phyloP scores from a whole-genome alignment of 2,329 filamentous ascomycete species.

The Stemphylium vesicarium region DNA sequence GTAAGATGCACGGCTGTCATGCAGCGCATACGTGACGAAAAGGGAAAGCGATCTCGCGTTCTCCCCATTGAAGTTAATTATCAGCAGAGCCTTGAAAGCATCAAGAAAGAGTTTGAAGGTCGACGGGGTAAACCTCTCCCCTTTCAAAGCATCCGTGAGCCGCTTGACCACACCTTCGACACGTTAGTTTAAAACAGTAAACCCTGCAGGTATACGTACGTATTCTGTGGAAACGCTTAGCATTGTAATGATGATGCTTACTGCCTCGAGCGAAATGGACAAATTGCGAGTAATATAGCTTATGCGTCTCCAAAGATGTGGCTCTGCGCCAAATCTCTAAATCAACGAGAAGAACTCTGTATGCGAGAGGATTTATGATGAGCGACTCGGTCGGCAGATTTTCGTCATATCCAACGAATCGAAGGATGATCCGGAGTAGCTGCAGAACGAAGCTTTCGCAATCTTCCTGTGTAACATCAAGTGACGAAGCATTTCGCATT shows the following conservation, averaged over 20 bases:
- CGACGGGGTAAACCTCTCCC: constrained; percentile 74
- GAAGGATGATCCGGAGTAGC: constrained; percentile 77
- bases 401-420: constrained; percentile 88
- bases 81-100: constrained; percentile 80
- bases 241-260: constrained; percentile 91
- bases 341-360: constrained; percentile 89
- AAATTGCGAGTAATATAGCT: constrained; percentile 93
- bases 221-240: constrained; percentile 85
- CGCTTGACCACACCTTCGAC: constrained; percentile 81
- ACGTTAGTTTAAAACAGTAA: constrained; percentile 24
- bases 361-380: constrained; percentile 94
- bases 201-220: constrained; percentile 62
- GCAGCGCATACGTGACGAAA: constrained; percentile 91
- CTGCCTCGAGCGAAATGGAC: constrained; percentile 85
- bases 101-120: constrained; percentile 77
- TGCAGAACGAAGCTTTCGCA: constrained; percentile 61
- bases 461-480: constrained; percentile 48
- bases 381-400: constrained; percentile 83
- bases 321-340: constrained; percentile 86
- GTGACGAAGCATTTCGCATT: constrained; percentile 55
- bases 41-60: constrained; percentile 85
- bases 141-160: constrained; percentile 87
- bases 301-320: constrained; percentile 76
- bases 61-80: constrained; percentile 81
- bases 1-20: constrained; percentile 62